Evolutionary conservation across 1,284 basidiomycete genomes (phyloP).

Genomic region (Inonotus obliquus): DNA sequence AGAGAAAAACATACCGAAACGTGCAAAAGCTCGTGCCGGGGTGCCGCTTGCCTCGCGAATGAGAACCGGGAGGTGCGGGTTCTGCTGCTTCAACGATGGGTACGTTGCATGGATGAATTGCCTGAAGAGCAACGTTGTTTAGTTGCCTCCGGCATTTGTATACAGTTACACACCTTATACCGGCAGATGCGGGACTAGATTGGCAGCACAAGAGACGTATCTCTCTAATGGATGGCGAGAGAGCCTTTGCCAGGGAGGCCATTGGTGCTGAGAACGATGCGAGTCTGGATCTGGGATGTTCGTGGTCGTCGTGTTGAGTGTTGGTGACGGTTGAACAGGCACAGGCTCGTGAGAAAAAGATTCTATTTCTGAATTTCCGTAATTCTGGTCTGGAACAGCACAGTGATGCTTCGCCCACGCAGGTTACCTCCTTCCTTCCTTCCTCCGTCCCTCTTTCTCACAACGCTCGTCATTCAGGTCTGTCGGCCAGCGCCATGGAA

Average conservation of each 20-base stretch:
- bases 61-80: constrained; percentile 86
- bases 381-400: neutral
- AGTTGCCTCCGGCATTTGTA: neutral
- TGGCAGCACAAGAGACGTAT: constrained; percentile 86
- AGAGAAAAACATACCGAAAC: constrained; percentile 68
- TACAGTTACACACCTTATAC: constrained; percentile 62
- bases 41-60: constrained; percentile 89
- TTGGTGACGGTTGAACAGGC: neutral
- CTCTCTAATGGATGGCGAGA: constrained; percentile 83
- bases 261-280: constrained; percentile 30
- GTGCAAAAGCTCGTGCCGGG: constrained; percentile 83
- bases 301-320: neutral
- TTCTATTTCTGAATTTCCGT: neutral
- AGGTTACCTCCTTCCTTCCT: constrained; percentile 1
- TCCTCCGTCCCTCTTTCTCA: constrained; percentile 2
- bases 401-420: neutral
- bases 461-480: constrained; percentile 5
- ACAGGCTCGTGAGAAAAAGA: neutral
- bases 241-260: constrained; percentile 68
- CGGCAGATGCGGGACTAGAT: constrained; percentile 70
- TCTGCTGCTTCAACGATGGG: constrained; percentile 78
- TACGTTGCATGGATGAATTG: constrained; percentile 84
- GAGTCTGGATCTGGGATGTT: neutral
- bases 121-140: constrained; percentile 35
- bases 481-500: constrained; percentile 10